Percentiles rank a stretch among this genome's conserved stretches.
Conservation (phyloP, 257 asterid genomes). For the Solanum ahanhuiri region DNA sequence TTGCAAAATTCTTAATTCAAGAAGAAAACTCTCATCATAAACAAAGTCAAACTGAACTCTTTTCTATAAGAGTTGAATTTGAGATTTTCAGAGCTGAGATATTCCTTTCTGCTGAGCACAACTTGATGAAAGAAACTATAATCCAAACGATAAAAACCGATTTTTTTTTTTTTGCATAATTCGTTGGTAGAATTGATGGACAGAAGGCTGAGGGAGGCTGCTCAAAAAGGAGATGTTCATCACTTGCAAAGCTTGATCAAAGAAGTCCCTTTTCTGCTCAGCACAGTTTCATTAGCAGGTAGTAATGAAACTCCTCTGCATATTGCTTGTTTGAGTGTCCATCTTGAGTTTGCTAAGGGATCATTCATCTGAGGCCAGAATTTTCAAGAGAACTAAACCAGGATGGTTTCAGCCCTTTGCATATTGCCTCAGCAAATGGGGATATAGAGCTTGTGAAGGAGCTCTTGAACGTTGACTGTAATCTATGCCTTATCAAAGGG, state of each 20-base stretch:
- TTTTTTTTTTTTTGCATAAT: background rate
- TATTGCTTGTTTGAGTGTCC: background rate
- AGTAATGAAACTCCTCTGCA: background rate
- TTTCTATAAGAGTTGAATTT: background rate
- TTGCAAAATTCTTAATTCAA: background rate
- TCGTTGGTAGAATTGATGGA: background rate
- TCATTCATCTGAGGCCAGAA: background rate
- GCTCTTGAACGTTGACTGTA: slow-evolving; percentile 11
- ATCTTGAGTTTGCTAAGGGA: background rate
- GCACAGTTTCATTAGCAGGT: background rate
- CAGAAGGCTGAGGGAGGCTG: background rate
- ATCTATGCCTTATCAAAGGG: slow-evolving; percentile 24
- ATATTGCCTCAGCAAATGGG: slow-evolving; percentile 27
- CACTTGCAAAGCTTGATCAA: background rate
- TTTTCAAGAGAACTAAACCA: slow-evolving; percentile 4
- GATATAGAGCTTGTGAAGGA: slow-evolving; percentile 22
- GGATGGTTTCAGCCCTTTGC: slow-evolving; percentile 26
- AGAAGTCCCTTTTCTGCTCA: background rate
- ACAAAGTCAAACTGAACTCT: background rate
- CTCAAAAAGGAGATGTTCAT: background rate
- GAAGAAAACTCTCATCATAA: background rate
- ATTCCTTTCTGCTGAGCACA: background rate
- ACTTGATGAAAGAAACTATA: background rate
- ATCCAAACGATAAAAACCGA: background rate
- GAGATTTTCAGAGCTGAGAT: background rate